Evolutionary conservation across 2,329 filamentous ascomycete species (phyloP).

Genomic region (Aspergillus luchuensis): DNA sequence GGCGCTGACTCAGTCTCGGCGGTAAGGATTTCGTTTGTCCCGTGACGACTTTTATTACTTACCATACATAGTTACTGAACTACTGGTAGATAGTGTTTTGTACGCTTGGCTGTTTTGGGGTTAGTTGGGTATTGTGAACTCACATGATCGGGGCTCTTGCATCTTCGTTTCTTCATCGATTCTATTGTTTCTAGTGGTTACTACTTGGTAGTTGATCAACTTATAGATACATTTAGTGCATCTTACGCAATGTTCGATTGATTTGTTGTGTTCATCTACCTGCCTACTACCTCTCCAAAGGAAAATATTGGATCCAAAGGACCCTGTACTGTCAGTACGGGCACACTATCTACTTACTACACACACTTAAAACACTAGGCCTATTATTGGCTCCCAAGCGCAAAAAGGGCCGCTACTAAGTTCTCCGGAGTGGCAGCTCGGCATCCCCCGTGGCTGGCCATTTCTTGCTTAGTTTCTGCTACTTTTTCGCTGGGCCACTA

Average conservation of each 20-base stretch:
- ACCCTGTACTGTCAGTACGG: neutral
- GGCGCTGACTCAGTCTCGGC: constrained; percentile 36
- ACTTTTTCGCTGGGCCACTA: constrained; percentile 13
- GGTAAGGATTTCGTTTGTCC: constrained; percentile 10
- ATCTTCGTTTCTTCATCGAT: neutral
- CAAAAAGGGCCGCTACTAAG: neutral
- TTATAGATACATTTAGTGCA: no score
- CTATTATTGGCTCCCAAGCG: constrained; percentile 5
- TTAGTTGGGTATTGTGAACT: constrained; percentile 12
- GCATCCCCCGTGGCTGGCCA: neutral
- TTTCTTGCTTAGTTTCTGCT: neutral
- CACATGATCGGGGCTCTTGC: constrained; percentile 10
- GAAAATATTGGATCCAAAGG: no score
- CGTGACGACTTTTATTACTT: neutral
- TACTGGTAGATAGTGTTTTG: neutral
- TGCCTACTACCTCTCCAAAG: no score
- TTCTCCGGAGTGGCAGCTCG: constrained; percentile 1
- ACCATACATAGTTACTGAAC: no score
- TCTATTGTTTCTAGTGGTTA: neutral
- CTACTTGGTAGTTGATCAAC: no score
- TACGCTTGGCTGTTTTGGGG: constrained; percentile 18
- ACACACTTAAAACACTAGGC: neutral
- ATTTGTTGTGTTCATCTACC: no score
- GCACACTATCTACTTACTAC: neutral
- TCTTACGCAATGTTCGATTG: no score